Evolutionary conservation across 345 rosid species (phyloP).

Genomic region (Pugionium dolabratum): DNA sequence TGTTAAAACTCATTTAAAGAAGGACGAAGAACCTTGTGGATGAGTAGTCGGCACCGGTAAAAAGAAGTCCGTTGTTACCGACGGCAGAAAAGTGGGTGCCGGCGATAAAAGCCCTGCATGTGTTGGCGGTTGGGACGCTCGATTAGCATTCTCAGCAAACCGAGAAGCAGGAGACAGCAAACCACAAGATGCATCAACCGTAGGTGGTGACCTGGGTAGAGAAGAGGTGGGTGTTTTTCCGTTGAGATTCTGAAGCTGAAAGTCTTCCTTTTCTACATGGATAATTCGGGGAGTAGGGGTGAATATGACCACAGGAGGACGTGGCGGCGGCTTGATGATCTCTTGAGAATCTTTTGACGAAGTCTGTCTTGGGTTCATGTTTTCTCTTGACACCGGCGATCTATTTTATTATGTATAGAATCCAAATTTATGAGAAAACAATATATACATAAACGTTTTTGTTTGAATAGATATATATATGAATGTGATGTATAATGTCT

Average conservation of each 20-base stretch:
- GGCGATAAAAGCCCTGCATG: slow-evolving; percentile 73
- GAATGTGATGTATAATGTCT: too few relatives aligned
- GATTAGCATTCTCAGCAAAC: slow-evolving; percentile 6
- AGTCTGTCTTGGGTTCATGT: too few relatives aligned
- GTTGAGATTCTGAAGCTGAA: not conserved
- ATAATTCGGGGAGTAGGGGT: not conserved
- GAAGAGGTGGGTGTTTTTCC: not conserved
- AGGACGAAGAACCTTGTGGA: not conserved
- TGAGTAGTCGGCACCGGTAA: slow-evolving; percentile 42
- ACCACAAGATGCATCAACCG: too few relatives aligned
- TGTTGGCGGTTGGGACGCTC: slow-evolving; percentile 45
- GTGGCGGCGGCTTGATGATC: too few relatives aligned
- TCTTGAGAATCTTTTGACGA: too few relatives aligned
- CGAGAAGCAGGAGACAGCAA: too few relatives aligned
- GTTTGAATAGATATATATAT: too few relatives aligned
- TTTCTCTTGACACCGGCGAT: too few relatives aligned
- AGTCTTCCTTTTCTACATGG: not conserved
- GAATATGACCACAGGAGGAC: too few relatives aligned
- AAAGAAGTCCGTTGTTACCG: slow-evolving; percentile 58
- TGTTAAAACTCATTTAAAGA: slow-evolving; percentile 34
- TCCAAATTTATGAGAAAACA: too few relatives aligned
- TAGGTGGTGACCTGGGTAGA: not conserved
- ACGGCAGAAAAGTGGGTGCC: slow-evolving; percentile 62
- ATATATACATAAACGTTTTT: too few relatives aligned
- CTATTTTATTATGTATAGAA: too few relatives aligned